A percentile compares a stretch with the other conserved stretches of the same genome.
These are phyloP conservation scores for Talaromyces ruber DNA, from an alignment of 495 filamentous ascomycete genomes.

Conservation along the genomic window DNA sequence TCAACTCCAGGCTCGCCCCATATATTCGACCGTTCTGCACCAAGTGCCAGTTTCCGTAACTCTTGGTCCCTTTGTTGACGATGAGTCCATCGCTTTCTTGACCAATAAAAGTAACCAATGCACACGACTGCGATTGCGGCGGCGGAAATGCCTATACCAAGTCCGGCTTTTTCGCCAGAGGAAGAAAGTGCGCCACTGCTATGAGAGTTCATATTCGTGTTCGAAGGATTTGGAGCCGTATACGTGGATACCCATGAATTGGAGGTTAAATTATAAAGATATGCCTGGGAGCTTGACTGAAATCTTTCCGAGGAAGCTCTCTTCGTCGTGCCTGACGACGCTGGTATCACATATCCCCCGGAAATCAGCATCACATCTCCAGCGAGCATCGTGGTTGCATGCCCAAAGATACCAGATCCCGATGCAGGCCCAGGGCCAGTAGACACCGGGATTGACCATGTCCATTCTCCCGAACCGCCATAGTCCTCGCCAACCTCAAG, in stretches of 20 bases:
- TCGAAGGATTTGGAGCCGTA: conserved; percentile 37
- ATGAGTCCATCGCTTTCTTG: conserved; percentile 37
- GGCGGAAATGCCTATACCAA: conserved; percentile 65
- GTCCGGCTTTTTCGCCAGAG: conserved; percentile 47
- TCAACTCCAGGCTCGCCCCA: conserved; percentile 24
- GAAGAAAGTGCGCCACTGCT: conserved; percentile 11
- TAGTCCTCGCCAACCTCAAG: conserved; percentile 63
- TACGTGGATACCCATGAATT: conserved; percentile 64
- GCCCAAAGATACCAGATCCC: conserved; percentile 67
- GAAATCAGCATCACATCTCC: conserved; percentile 86
- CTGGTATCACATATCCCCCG: conserved; percentile 67
- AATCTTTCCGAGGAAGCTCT: conserved; percentile 21
- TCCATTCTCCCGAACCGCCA: conserved; percentile 61
- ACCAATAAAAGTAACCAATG: conserved; percentile 40
- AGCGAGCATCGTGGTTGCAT: conserved; percentile 74
- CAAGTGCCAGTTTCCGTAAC: conserved; percentile 42
- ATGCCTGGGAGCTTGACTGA: conserved; percentile 34
- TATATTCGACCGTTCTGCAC: conserved; percentile 37
- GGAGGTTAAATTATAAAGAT: conserved; percentile 75
- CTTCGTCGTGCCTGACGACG: conserved; percentile 32
- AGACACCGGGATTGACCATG: conserved; percentile 55
- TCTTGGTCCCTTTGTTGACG: conserved; percentile 42
- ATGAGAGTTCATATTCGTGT: not conserved
- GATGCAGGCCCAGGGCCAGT: conserved; percentile 28
- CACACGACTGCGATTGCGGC: conserved; percentile 40